Evolutionary conservation across 345 rosid genomes (phyloP), one percentile per base, ranked within the genome.

Genomic region (Rhizophora mangle): DNA sequence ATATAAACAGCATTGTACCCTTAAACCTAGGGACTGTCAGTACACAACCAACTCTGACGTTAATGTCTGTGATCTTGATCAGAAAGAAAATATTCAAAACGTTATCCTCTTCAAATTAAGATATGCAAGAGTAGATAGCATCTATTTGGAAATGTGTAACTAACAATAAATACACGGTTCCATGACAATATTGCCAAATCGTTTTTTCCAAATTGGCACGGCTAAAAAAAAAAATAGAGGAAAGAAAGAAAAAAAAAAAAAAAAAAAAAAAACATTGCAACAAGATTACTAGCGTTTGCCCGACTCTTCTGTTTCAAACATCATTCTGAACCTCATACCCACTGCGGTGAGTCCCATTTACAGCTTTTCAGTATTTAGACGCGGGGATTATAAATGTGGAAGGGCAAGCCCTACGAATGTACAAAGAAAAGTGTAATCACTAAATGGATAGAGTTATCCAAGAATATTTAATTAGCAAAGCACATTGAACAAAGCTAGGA

Each of bases 311-410:
- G 97, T 92, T 79, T 96, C 99, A 78, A 92, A 92, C 98, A 96
- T 92, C 99, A 96, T 96, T 54, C 99, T 98, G 66, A 96, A 96
- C 76, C 97, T 85, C 99, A 96, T 96, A 56, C 99, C 97, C 74
- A 80, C 87, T 11, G 99, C 89, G 65, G 90, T 81, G 95, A 68
- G 94, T 84, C 24, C 96, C 97, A 39, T 80, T 86, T 51, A 96
- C 85, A 6, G 99, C 86, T 82, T 90, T 96, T 20, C 97, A 79
- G 75, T 81, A 92, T 71, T 85, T 92, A 24, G 84, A 80, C 74
- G 90, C 67, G 43, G 98, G 96, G 76, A 96, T 88, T 67, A 96
- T 96, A 81, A 96, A 96, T 72, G 90, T 91, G 7, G 98, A 86
- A 36, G 99, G 99, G 82, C 97, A 96, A 22, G 98, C 57, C 22